Evolutionary conservation across 805 yeast species (phyloP).

Genomic region (Kodamaea kakaduensis): DNA sequence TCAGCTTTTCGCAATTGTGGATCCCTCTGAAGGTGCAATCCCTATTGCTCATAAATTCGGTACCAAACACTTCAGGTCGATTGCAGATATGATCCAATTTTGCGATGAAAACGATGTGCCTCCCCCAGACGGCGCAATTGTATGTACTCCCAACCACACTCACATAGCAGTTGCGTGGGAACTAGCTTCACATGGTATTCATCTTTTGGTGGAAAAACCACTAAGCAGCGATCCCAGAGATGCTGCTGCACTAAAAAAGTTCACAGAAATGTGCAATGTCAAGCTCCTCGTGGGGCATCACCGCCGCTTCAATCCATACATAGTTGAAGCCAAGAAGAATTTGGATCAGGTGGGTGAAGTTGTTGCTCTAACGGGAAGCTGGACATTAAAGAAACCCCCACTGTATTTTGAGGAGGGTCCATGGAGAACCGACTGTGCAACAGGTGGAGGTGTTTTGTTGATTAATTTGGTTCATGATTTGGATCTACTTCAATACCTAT

Average conservation of each 20-base stretch:
- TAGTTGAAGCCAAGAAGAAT: slow-evolving; percentile 34
- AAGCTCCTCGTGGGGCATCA: slow-evolving; percentile 40
- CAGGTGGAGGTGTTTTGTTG: slow-evolving; percentile 40
- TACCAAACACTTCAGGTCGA: slow-evolving; percentile 17
- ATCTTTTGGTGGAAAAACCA: slow-evolving; percentile 40
- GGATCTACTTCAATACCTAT: slow-evolving; percentile 37
- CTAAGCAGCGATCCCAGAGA: slow-evolving; percentile 33
- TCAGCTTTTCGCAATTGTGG: slow-evolving; percentile 23
- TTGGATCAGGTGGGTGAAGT: slow-evolving; percentile 28
- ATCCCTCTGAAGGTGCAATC: slow-evolving; percentile 22
- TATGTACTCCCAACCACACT: slow-evolving; percentile 41
- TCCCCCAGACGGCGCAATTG: slow-evolving; percentile 38
- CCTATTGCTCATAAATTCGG: slow-evolving; percentile 16
- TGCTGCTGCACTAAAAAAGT: slow-evolving; percentile 29
- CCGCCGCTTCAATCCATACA: slow-evolving; percentile 40
- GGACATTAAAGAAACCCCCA: slow-evolving; percentile 36
- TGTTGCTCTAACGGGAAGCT: slow-evolving; percentile 39
- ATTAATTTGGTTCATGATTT: slow-evolving; percentile 41
- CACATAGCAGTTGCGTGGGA: slow-evolving; percentile 32
- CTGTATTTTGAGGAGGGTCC: slow-evolving; percentile 33
- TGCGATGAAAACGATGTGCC: slow-evolving; percentile 15
- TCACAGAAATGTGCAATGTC: slow-evolving; percentile 22
- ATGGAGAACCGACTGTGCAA: slow-evolving; percentile 33
- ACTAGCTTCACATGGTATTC: slow-evolving; percentile 33
- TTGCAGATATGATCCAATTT: slow-evolving; percentile 17